Base-by-base conservation (phyloP, 148 eudicot genomes). In the Pouteria glomerata region DNA sequence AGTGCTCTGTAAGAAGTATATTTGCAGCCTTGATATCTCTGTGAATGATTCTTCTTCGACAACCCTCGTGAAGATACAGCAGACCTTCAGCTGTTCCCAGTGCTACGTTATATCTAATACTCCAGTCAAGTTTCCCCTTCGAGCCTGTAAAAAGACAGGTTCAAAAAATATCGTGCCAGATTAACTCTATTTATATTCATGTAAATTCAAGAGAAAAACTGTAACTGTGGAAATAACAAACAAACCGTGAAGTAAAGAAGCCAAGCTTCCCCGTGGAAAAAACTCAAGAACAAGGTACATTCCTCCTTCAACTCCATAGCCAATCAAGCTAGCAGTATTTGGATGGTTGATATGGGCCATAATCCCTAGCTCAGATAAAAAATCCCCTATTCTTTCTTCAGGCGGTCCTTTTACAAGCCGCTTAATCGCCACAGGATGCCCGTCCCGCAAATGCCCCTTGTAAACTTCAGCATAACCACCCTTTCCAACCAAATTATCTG, bases 401-500 rank as follows among this genome's bases (percentile, higher is more conserved):
- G 78, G 37, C 7, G 75, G 71, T 56, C 92, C 96, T 42, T 84
- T 76, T 0, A 85, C 83, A 26, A 86, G 86, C 42, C 85, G 82
- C 77, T 92, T 92, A 23, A 92, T 80, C 0, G 97, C 97, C 30
- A 92, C 83, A 61, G 86, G 74, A 62, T 82, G 85, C 15, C 96
- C 92, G 45, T 83, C 78, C 26, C 74, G 82, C 63, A 89, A 72
- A 45, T 75, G 14, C 24, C 93, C 97, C 82, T 79, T 89, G 75
- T 83, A 92, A 16, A 92, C 97, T 62, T 92, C 97, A 0, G 97
- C 96, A 75, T 89, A 92, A 24, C 97, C 97, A 19, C 97, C 97
- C 72, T 92, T 89, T 27, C 97, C 97, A 34, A 92, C 86, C 79
- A 92, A 68, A 73, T 83, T 84, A 33, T 82, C 97, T 89, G 69